Base-by-base conservation (phyloP, 2,329 filamentous ascomycete genomes). In the Sclerotinia trifoliorum region DNA sequence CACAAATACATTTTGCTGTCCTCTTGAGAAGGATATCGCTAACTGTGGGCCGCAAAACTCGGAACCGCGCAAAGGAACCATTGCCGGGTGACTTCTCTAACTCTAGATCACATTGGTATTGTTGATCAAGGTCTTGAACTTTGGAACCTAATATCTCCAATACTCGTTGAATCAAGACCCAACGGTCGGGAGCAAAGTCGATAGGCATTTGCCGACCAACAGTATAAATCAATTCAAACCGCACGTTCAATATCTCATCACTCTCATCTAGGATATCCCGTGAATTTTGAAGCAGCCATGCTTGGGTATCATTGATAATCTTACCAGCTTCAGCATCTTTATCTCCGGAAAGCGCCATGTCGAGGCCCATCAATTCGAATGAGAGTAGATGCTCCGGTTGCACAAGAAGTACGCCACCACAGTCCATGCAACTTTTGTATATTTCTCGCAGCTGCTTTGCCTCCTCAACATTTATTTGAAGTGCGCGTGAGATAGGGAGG, bases 311-410 rank as follows among this genome's bases (percentile, higher is more conserved):
- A 24, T n/a, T 65, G 24, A 74, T 24, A 0, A 84, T 69, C 19
- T 87, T 73, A 0, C 69, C 57, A 0, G 69, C 58, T 0, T 81
- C 81, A 4, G 80, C 32, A 7, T 70, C 67, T 0, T 73, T 32
- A 1, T 79, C 72, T 2, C 72, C 75, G 0, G 72, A 72, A 1
- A 84, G 73, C 0, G 81, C 72, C 5, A 75, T 79, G 68, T 90
- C 86, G 0, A 88, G 74, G 0, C 84, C 85, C 80, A 89, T 86
- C 0, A 91, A 79, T 70, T 88, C 82, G 60, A 90, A 85, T 0
- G 88, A 91, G 0, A 91, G 75, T 0, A 90, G 74, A 68, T 90
- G 85, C 71, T 90, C 88, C 0, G 88, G 88, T 48, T 90, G 86
- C 0, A 86, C 79, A 0, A 91, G 77, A 0, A 91, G 72, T 0